Conservation (phyloP, 2,329 filamentous ascomycete species). For the Volutella citrinella region DNA sequence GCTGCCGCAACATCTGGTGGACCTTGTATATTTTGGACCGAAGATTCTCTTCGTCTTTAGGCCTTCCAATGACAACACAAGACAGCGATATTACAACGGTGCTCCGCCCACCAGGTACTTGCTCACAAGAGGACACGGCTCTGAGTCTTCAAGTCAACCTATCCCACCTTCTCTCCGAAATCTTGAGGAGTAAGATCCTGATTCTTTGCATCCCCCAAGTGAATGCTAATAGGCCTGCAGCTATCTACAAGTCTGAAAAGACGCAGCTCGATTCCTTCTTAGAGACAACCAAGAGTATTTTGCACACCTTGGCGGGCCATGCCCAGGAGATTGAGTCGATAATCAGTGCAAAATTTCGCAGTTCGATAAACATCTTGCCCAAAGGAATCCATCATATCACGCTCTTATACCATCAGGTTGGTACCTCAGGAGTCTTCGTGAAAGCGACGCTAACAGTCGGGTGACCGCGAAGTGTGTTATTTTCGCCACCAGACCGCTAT, state of each 20-base stretch:
- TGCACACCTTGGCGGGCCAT: conserved; percentile 19
- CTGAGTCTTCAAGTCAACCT: conserved; percentile 25
- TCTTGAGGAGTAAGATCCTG: conserved; percentile 21
- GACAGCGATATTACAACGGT: conserved; percentile 46
- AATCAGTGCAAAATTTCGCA: too few species aligned
- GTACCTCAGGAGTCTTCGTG: background rate
- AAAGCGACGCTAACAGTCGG: background rate
- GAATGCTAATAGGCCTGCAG: too few species aligned
- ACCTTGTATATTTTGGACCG: conserved; percentile 49
- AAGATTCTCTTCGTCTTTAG: conserved; percentile 49
- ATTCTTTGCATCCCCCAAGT: too few species aligned
- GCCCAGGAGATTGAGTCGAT: conserved; percentile 22
- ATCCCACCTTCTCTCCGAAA: conserved; percentile 20
- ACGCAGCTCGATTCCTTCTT: conserved; percentile 21
- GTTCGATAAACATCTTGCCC: conserved; percentile 15
- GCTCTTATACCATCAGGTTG: conserved; percentile 24
- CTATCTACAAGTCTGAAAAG: background rate
- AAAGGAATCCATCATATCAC: conserved; percentile 30
- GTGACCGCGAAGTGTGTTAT: conserved; percentile 19
- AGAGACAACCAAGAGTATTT: conserved; percentile 19
- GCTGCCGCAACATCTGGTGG: conserved; percentile 49
- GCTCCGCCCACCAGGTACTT: conserved; percentile 20
- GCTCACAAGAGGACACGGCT: conserved; percentile 17
- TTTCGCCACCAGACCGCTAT: conserved; percentile 22
- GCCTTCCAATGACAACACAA: conserved; percentile 42